Percentiles rank a stretch among this genome's conserved stretches.
phyloP scores from a whole-genome alignment of 345 rosid genomes.

The Punica granatum region DNA sequence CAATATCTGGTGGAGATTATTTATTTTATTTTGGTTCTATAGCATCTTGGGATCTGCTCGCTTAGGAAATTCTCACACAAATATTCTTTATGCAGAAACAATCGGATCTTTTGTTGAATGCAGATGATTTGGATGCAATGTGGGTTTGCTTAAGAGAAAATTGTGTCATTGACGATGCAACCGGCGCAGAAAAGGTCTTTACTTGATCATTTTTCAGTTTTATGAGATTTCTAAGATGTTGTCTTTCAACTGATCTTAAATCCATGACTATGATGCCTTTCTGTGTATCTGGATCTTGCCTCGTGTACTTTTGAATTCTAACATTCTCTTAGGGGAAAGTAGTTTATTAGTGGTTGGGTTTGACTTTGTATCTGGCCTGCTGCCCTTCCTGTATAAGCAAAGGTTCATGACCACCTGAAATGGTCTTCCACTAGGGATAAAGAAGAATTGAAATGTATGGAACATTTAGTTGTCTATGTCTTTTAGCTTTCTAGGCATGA shows the following conservation, averaged over 20 bases:
- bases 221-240: not conserved
- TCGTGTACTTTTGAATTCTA: not conserved
- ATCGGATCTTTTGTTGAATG: constrained; percentile 87
- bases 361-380: not conserved
- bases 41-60: not conserved
- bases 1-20: not conserved
- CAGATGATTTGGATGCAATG: constrained; percentile 98
- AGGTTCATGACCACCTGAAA: not conserved
- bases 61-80: constrained; percentile 9
- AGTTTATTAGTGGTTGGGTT: not conserved
- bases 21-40: not conserved
- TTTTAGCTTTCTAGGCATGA: not conserved
- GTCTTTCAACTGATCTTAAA: not conserved
- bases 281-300: not conserved
- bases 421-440: not conserved
- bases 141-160: constrained; percentile 98
- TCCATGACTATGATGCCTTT: not conserved
- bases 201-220: not conserved
- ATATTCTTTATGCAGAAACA: constrained; percentile 65
- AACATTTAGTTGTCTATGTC: not conserved
- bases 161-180: constrained; percentile 97
- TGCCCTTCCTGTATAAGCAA: not conserved
- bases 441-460: not conserved
- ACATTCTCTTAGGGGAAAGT: not conserved
- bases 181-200: constrained; percentile 96